phyloP scores from a whole-genome alignment of 2,329 filamentous ascomycete genomes.

The Dothideomycetes sp. region DNA sequence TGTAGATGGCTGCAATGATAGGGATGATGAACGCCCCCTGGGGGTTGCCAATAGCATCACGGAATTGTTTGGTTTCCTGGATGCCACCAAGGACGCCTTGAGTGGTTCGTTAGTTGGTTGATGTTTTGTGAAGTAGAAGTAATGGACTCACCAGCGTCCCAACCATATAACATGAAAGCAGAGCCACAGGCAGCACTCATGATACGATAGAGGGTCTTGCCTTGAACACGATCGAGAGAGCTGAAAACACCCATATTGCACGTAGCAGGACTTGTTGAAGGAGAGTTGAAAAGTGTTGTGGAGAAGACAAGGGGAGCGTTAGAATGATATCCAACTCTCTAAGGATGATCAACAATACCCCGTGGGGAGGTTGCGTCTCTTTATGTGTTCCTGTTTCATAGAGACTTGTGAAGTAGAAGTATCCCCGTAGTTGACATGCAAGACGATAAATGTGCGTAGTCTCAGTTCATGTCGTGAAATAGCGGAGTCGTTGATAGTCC shows the following conservation, averaged over 20 bases:
- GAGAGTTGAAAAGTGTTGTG: too few relatives aligned
- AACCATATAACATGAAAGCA: constrained; percentile 25
- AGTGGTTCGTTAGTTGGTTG: constrained; percentile 5
- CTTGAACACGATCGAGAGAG: constrained; percentile 18
- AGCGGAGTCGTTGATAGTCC: too few relatives aligned
- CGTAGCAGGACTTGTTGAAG: too few relatives aligned
- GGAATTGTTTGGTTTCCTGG: constrained; percentile 16
- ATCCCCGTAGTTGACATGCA: too few relatives aligned
- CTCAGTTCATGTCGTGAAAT: too few relatives aligned
- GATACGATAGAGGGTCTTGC: constrained; percentile 21
- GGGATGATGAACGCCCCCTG: constrained; percentile 19
- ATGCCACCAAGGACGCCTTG: constrained; percentile 20
- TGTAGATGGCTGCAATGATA: constrained; percentile 20
- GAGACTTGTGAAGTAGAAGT: too few relatives aligned
- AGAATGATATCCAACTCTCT: too few relatives aligned
- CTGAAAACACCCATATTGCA: constrained; percentile 1
- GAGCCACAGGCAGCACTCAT: constrained; percentile 23
- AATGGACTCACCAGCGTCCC: constrained; percentile 19
- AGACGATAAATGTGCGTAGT: too few relatives aligned
- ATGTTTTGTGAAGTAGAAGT: neutral
- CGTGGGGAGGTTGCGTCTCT: too few relatives aligned
- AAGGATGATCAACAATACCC: too few relatives aligned
- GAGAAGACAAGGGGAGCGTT: too few relatives aligned
- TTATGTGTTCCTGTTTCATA: too few relatives aligned
- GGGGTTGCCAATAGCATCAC: constrained; percentile 19